Conservation (phyloP, 140 eudicot genomes). For the Ambrosia hybrid region DNA sequence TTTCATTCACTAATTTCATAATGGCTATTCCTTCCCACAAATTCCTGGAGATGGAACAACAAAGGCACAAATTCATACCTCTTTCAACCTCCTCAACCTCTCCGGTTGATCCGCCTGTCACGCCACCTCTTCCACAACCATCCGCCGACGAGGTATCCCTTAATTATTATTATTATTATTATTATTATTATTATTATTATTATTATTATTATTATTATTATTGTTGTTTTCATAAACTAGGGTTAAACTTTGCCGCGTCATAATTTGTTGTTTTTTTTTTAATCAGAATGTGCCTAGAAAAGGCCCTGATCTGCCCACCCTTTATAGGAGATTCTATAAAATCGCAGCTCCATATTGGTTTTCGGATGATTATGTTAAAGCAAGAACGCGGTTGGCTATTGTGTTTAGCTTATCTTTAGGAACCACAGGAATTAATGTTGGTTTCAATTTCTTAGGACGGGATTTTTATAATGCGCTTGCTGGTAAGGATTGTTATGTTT, state of each 20-base stretch:
- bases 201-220: no score
- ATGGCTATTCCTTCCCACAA: conserved; percentile 23
- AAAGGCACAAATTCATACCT: conserved; percentile 23
- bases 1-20: background rate
- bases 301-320: conserved; percentile 54
- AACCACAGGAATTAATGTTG: conserved; percentile 79
- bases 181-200: no score
- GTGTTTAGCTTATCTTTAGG: conserved; percentile 77
- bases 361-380: conserved; percentile 69
- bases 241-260: no score
- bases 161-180: no score
- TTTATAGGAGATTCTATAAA: conserved; percentile 68
- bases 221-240: no score
- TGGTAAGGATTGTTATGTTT: conserved; percentile 42
- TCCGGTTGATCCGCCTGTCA: conserved; percentile 16
- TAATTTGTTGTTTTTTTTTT: background rate
- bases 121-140: conserved; percentile 16
- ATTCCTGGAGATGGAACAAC: conserved; percentile 19
- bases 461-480: conserved; percentile 94
- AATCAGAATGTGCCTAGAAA: conserved; percentile 46
- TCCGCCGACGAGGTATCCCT: conserved; percentile 21
- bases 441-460: conserved; percentile 83
- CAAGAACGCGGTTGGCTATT: conserved; percentile 60
- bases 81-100: conserved; percentile 27
- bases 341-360: conserved; percentile 43